Conservation (phyloP, 129 eudicot genomes). For the Deinandra increscens region DNA sequence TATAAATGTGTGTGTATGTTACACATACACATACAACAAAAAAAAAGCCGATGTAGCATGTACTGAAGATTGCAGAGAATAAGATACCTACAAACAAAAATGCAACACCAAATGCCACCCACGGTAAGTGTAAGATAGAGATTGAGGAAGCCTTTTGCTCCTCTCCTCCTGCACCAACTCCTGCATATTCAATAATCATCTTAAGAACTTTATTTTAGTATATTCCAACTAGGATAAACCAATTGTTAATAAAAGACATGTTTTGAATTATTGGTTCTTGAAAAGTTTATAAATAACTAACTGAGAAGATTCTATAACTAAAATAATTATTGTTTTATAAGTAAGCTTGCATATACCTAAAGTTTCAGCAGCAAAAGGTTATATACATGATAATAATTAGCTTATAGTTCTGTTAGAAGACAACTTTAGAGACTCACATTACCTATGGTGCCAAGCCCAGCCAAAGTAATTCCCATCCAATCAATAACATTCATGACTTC, state of each 20-base stretch:
- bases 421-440: conserved; percentile 50
- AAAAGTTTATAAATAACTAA: conserved; percentile 13
- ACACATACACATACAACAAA: neutral
- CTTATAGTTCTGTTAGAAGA: no score
- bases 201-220: neutral
- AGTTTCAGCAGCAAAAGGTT: conserved; percentile 11
- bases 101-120: conserved; percentile 76
- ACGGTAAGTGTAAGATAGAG: conserved; percentile 72
- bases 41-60: no score
- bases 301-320: neutral
- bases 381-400: no score
- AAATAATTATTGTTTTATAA: neutral
- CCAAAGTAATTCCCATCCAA: conserved; percentile 85
- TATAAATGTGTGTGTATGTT: no score
- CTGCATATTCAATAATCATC: conserved; percentile 38
- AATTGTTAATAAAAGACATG: neutral
- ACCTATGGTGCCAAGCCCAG: conserved; percentile 99
- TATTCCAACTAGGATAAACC: neutral
- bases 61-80: conserved; percentile 55
- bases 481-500: conserved; percentile 94
- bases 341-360: neutral
- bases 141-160: conserved; percentile 74
- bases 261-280: neutral
- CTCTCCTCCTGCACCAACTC: conserved; percentile 99
- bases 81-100: conserved; percentile 98